Base-by-base conservation (phyloP, 2,329 filamentous ascomycete species). In the Colletotrichum sublineola region DNA sequence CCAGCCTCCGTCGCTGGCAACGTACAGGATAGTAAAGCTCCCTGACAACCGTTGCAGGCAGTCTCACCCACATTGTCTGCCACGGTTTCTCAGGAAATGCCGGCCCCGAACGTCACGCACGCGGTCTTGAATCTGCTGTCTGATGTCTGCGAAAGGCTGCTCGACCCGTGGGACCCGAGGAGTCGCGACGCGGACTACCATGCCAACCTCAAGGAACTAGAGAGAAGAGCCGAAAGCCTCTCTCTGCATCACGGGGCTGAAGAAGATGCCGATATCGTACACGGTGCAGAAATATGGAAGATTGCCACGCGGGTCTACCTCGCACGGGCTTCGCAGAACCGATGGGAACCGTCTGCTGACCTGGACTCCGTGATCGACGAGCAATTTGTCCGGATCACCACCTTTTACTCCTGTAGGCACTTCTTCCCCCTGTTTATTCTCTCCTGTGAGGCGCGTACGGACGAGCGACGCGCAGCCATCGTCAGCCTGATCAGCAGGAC, bases 391-490 rank as follows among this genome's bases (percentile, higher is more conserved):
- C 33, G 75, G 74, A 31, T 33, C 36, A 18, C 75, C 72, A 1
- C 79, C 78, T 48, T 38, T 68, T 5, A 77, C 50, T 24, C 67
- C 14, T 82, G 81, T 38, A 65, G 74, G 12, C 80, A 81, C 69
- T 79, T 80, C 66, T 82, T 82, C 5, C 81, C 81, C 0, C 52
- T 82, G 1, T 75, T 82, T 20, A 80, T 82, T 29, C 58, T 83
- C 0, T 79, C 77, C 14, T 81, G 80, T 70, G 81, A 82, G 74
- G 79, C 81, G 18, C 73, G 76, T 8, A 78, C 74, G 3, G 81
- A 82, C 6, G 78, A 79, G 46, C 78, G 79, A n/a, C 74, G 81
- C n/a, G 66, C 71, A 0, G 71, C 75, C 2, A 77, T 82, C 3
- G 67, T 82, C 3, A 73, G 74, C 9, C n/a, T 83, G 15, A 77